phyloP scores from a whole-genome alignment of 1,139 yeast genomes.

The Tardiomyces digboiensis region DNA sequence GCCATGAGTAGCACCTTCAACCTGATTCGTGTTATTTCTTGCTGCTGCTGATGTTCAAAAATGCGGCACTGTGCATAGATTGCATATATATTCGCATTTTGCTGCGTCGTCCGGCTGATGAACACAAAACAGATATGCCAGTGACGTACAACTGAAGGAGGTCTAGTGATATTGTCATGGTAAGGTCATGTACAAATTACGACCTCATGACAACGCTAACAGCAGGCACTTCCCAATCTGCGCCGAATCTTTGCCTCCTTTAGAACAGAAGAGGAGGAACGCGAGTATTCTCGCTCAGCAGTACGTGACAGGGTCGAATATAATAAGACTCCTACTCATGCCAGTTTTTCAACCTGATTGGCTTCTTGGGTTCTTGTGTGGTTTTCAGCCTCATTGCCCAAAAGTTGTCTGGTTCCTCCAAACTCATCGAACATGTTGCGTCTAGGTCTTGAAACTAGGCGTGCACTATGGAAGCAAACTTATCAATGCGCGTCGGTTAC shows the following conservation, averaged over 20 bases:
- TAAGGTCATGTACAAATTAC: too few relatives aligned
- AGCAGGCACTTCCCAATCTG: slow-evolving; percentile 44
- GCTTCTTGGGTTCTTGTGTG: slow-evolving; percentile 75
- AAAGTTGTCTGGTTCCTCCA: slow-evolving; percentile 18
- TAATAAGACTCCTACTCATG: not conserved
- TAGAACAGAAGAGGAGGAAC: slow-evolving; percentile 78
- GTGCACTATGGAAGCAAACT: too few relatives aligned
- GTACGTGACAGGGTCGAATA: slow-evolving; percentile 23
- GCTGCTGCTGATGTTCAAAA: too few relatives aligned
- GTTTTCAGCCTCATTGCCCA: slow-evolving; percentile 76
- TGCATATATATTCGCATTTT: too few relatives aligned
- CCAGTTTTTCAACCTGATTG: slow-evolving; percentile 63
- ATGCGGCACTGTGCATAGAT: too few relatives aligned
- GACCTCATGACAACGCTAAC: too few relatives aligned
- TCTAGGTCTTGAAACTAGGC: not conserved
- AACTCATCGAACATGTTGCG: not conserved
- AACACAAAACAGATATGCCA: too few relatives aligned
- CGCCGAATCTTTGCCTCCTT: slow-evolving; percentile 74
- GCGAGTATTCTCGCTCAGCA: slow-evolving; percentile 66
- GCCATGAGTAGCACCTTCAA: too few relatives aligned
- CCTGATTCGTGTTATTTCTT: too few relatives aligned
- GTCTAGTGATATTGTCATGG: too few relatives aligned
- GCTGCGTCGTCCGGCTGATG: too few relatives aligned
- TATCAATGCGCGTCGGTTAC: not conserved
- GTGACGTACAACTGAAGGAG: too few relatives aligned